Evolutionary conservation across 129 eudicot genomes (phyloP).

Genomic region (Flaveria ramosissima): DNA sequence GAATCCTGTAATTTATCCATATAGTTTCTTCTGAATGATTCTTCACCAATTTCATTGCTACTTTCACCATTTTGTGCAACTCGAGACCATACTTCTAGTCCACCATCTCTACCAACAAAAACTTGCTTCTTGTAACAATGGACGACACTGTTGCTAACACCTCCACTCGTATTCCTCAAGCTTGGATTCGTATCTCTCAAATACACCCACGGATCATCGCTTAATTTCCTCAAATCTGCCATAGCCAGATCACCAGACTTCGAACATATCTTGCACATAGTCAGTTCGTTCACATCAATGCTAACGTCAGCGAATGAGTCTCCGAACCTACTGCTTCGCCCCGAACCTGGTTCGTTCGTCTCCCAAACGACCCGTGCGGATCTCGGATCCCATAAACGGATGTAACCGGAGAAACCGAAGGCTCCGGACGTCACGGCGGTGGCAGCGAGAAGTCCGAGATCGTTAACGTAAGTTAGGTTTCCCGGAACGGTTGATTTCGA

Average conservation of each 20-base stretch:
- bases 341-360: conserved; percentile 88
- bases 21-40: conserved; percentile 71
- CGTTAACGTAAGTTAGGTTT: conserved; percentile 49
- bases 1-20: conserved; percentile 79
- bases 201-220: conserved; percentile 91
- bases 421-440: conserved; percentile 70
- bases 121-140: conserved; percentile 74
- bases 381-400: conserved; percentile 76
- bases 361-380: conserved; percentile 75
- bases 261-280: conserved; percentile 69
- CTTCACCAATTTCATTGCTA: conserved; percentile 37
- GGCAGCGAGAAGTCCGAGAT: conserved; percentile 49
- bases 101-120: conserved; percentile 86
- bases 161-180: conserved; percentile 52
- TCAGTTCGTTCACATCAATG: conserved; percentile 48
- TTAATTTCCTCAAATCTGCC: conserved; percentile 76
- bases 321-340: conserved; percentile 80
- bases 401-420: conserved; percentile 79
- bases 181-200: conserved; percentile 79
- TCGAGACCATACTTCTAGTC: conserved; percentile 86
- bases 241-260: conserved; percentile 78
- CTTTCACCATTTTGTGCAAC: conserved; percentile 42
- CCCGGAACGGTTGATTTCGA: conserved; percentile 59
- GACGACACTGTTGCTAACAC: conserved; percentile 45
- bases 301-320: conserved; percentile 88